Conservation (phyloP, 2,329 filamentous ascomycete species). For the Clonostachys rosea region DNA sequence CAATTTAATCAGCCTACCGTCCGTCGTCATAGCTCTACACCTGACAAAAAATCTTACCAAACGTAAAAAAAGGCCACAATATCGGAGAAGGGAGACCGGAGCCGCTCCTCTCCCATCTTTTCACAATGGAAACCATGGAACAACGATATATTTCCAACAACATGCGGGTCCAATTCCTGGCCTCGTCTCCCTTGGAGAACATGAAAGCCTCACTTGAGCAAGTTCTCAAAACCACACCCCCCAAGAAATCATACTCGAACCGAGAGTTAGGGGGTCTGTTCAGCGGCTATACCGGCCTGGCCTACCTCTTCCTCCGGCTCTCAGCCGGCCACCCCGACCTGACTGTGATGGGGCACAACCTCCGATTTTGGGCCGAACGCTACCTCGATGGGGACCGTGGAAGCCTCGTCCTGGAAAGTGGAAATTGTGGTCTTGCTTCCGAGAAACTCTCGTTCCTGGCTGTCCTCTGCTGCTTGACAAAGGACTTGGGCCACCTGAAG, state of each 20-base stretch:
- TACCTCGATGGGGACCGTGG: conserved; percentile 38
- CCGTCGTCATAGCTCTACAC: too few species aligned
- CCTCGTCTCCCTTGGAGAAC: conserved; percentile 16
- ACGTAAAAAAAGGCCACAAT: too few species aligned
- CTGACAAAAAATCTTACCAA: too few species aligned
- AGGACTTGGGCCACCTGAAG: conserved; percentile 27
- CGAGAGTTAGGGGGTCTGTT: conserved; percentile 40
- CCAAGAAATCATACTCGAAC: conserved; percentile 22
- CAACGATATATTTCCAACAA: conserved; percentile 25
- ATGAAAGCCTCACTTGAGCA: conserved; percentile 26
- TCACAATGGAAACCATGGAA: background rate
- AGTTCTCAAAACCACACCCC: conserved; percentile 27
- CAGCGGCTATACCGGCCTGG: conserved; percentile 48
- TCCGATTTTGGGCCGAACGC: conserved; percentile 37
- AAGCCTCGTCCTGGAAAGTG: conserved; percentile 26
- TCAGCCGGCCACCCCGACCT: conserved; percentile 36
- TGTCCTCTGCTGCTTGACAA: conserved; percentile 34
- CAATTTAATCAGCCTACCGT: too few species aligned
- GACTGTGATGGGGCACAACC: conserved; percentile 30
- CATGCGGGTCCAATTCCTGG: conserved; percentile 18
- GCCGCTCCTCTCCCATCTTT: too few species aligned
- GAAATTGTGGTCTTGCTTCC: conserved; percentile 42
- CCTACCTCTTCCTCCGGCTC: conserved; percentile 48
- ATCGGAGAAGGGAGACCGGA: too few species aligned
- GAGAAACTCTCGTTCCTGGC: conserved; percentile 43